Conservation (phyloP, 768 basidiomycete genomes). For the Lactifluus echinatus region DNA sequence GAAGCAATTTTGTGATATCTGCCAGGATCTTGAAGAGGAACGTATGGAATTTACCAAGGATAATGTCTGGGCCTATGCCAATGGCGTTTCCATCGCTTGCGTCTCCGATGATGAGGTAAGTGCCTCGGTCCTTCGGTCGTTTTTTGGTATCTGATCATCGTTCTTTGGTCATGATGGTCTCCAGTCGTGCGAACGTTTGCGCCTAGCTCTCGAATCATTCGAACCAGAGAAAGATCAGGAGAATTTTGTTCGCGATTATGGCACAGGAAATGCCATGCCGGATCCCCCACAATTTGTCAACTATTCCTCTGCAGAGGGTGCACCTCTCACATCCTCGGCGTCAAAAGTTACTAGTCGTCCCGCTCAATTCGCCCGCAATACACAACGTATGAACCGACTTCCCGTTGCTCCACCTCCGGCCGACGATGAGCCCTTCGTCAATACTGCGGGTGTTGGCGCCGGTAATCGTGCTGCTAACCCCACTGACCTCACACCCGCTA, state of each 20-base stretch:
- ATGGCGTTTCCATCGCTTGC: conserved; percentile 91
- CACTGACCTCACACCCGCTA: conserved; percentile 25
- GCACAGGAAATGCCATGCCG: conserved; percentile 81
- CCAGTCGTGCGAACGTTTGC: conserved; percentile 86
- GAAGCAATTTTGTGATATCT: conserved; percentile 89
- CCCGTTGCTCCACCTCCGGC: conserved; percentile 28
- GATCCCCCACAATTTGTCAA: conserved; percentile 85
- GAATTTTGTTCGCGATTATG: conserved; percentile 80
- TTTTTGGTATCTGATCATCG: background rate
- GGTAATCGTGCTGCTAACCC: conserved; percentile 39
- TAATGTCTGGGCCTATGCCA: conserved; percentile 93
- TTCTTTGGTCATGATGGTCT: background rate
- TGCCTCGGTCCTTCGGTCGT: conserved; percentile 6
- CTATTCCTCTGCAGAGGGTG: conserved; percentile 47
- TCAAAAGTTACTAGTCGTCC: conserved; percentile 47
- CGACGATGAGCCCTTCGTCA: conserved; percentile 39
- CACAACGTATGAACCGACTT: conserved; percentile 29
- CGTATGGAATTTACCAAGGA: conserved; percentile 93
- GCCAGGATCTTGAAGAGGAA: conserved; percentile 94
- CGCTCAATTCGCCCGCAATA: conserved; percentile 42
- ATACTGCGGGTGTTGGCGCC: conserved; percentile 67
- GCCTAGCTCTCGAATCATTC: conserved; percentile 79
- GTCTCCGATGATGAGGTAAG: conserved; percentile 90
- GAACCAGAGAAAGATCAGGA: conserved; percentile 86
- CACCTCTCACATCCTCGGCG: conserved; percentile 53